Conservation (phyloP, 2,329 filamentous ascomycete species). For the Corinectria fuckeliana region DNA sequence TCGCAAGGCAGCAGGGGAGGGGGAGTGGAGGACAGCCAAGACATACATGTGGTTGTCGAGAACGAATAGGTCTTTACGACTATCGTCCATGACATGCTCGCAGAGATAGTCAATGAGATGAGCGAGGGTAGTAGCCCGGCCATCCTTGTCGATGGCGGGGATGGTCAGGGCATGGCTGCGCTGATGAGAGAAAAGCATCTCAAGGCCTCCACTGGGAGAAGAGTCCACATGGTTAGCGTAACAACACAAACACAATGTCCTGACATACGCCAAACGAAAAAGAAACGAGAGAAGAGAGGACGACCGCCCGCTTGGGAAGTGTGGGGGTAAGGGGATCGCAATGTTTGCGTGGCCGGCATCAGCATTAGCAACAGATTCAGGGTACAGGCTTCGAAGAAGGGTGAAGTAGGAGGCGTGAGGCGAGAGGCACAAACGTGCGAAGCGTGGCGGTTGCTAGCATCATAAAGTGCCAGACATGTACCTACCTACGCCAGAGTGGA, state of each 20-base stretch:
- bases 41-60: conserved; percentile 87
- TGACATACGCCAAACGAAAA: not conserved
- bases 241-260: conserved; percentile 5
- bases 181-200: conserved; percentile 90
- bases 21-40: conserved; percentile 16
- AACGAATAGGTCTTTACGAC: conserved; percentile 86
- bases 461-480: conserved; percentile 1
- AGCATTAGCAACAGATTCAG: not conserved
- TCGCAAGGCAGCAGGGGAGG: conserved; percentile 1
- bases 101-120: conserved; percentile 83
- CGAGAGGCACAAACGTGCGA: not conserved
- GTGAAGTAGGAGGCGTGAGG: not conserved
- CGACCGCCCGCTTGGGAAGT: not conserved
- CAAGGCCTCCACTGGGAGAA: conserved; percentile 77
- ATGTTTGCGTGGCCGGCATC: conserved; percentile 2
- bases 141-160: conserved; percentile 66
- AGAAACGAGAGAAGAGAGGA: conserved; percentile 9
- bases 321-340: not conserved
- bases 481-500: conserved; percentile 2
- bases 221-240: conserved; percentile 29
- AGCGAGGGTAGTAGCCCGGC: conserved; percentile 70
- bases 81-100: conserved; percentile 82
- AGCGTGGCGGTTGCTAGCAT: not conserved
- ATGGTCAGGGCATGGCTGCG: conserved; percentile 74
- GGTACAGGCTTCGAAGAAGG: conserved; percentile 11